Evolutionary conservation across 805 yeast genomes (phyloP), one percentile per base, ranked within the genome.

Genomic region (Candida pseudoglaebosa): DNA sequence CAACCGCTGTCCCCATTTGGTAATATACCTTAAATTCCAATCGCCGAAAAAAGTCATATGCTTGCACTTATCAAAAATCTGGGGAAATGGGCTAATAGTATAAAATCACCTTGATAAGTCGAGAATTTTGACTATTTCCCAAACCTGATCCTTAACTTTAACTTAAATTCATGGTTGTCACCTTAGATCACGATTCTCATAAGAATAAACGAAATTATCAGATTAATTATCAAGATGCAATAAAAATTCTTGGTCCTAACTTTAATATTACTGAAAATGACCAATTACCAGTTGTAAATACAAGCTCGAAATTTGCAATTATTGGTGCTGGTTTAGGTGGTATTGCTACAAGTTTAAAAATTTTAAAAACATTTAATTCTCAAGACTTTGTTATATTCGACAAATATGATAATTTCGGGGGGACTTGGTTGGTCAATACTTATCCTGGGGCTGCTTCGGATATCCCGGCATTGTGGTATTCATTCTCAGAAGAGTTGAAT

Each of bases 271-370:
- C 54, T 1, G 40, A 35, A 7, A 45, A 53, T 28, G 42, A 34
- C 13, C 8, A 19, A 24, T 15, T 54, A 12, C 60, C 65, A 2
- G 48, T 52, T 8, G 42, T 45, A 14, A 42, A 53, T 20, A 37
- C 55, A 24, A 36, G 21, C 2, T 61, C 67, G 13, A 53, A 53
- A 18, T 47, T 65, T 4, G 54, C 65, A 2, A 56, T 65, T 14
- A 49, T 65, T 22, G 70, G 70, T 1, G 67, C 55, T 9, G 70
- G 70, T 0, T 62, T 63, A 31, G 62, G 49, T 2, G 70, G 70
- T 3, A 47, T 65, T 28, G 53, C 59, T 10, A 39, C 59, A 5
- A 57, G 65, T 3, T 28, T 64, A 29, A 52, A 53, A 37, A 43
- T 52, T 33, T 41, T 50, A 32, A 49, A 56, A 28, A 47, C 55